phyloP scores from a whole-genome alignment of 768 basidiomycete species.

The Brasilioporus rufonigricans region DNA sequence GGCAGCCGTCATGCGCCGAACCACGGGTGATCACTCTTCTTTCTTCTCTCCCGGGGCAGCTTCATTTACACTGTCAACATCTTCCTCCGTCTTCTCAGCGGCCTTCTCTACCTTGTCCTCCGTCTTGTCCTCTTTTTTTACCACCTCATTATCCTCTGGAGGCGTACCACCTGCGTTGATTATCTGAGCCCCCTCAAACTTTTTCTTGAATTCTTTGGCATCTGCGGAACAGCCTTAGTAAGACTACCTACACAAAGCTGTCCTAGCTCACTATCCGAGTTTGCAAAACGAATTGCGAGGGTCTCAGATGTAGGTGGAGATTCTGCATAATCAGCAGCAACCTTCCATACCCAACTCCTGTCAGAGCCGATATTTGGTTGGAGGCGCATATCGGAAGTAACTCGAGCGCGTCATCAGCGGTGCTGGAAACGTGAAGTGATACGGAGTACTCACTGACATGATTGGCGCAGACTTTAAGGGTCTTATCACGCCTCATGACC shows the following conservation, averaged over 20 bases:
- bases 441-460: conserved; percentile 68
- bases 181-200: conserved; percentile 83
- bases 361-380: conserved; percentile 99
- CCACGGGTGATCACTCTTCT: conserved; percentile 26
- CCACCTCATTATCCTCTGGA: conserved; percentile 23
- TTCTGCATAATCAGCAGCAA: conserved; percentile 93
- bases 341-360: conserved; percentile 99
- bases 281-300: conserved; percentile 96
- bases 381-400: conserved; percentile 86
- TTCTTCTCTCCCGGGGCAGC: conserved; percentile 30
- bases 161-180: conserved; percentile 45
- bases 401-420: conserved; percentile 40
- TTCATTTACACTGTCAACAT: conserved; percentile 36
- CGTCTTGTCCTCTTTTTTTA: conserved; percentile 15
- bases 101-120: conserved; percentile 29
- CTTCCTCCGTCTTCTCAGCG: conserved; percentile 25
- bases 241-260: not conserved
- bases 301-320: conserved; percentile 89
- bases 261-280: conserved; percentile 82
- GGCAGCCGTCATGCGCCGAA: not conserved
- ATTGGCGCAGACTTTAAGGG: conserved; percentile 98
- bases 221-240: conserved; percentile 42
- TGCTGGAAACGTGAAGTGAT: not conserved
- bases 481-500: conserved; percentile 99
- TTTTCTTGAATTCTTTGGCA: conserved; percentile 84